Base-by-base conservation (phyloP, 345 rosid species). In the Litchi chinensis region DNA sequence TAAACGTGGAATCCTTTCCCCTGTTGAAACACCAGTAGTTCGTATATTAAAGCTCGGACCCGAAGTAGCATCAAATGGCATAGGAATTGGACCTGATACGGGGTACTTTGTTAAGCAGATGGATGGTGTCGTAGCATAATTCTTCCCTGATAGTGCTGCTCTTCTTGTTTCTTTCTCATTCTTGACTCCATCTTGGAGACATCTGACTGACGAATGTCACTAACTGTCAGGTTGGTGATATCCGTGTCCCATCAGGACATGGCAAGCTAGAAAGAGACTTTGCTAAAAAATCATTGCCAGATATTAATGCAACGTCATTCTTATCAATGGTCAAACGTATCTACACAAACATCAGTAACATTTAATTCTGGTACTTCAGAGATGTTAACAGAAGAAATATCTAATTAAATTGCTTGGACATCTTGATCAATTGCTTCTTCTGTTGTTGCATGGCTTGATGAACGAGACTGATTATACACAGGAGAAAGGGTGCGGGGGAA, bases 401-500 rank as follows among this genome's bases (percentile, higher is more conserved):
- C 90, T 63, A 89, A 81, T 39, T 91, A 80, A 70, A 81, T 69
- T 19, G 83, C 79, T 11, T 88, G 89, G 65, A 85, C 82, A 79
- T 91, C 92, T 10, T 73, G 86, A 82, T 89, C 90, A 65, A 73
- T 37, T 41, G 80, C 66, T 80, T 89, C 98, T 75, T 92, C 92
- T 68, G 87, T 75, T 80, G 79, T 77, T 40, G 87, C 88, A 84
- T 73, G 89, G 80, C 90, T 88, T 70, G 91, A 90, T 54, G 95
- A 78, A 72, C 88, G 97, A 84, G 92, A 86, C 84, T 85, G 95
- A 85, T 78, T 91, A 87, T 88, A 95, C 24, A 93, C 91, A 84
- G 88, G 94, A 80, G 91, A 89, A 69, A 90, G 97, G 63, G 92
- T 90, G 74, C 92, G 95, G 71, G 91, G 91, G 70, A 90, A 88